A percentile compares a stretch with the other conserved stretches of the same genome.
Evolutionary conservation across 768 basidiomycete species (phyloP).

Genomic region (Rhodotorula diobovata): DNA sequence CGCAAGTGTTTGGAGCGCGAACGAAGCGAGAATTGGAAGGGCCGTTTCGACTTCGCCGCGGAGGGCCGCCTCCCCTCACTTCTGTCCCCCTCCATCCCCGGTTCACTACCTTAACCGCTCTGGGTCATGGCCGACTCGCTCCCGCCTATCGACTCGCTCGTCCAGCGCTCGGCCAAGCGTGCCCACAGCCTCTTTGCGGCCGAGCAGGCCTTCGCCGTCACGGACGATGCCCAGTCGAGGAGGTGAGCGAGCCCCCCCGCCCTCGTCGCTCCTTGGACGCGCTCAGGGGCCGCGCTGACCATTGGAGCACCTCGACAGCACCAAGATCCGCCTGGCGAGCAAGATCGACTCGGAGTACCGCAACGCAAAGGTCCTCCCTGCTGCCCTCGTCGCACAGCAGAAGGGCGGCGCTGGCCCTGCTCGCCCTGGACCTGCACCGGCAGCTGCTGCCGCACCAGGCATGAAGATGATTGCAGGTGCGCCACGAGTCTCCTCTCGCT

Average conservation of each 20-base stretch:
- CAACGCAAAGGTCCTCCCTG: conserved; percentile 76
- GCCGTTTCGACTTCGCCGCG: background rate
- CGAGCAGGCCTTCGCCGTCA: conserved; percentile 21
- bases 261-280: too few relatives aligned
- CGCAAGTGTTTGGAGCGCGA: too few relatives aligned
- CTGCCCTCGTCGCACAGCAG: conserved; percentile 74
- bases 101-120: too few relatives aligned
- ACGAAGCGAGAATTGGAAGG: too few relatives aligned
- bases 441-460: conserved; percentile 18
- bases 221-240: conserved; percentile 19
- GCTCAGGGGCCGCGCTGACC: background rate
- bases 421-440: conserved; percentile 52
- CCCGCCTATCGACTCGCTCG: conserved; percentile 39
- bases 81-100: too few relatives aligned
- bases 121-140: conserved; percentile 30
- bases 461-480: conserved; percentile 37
- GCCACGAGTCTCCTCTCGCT: conserved; percentile 47
- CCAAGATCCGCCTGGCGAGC: conserved; percentile 58
- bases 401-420: conserved; percentile 69
- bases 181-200: conserved; percentile 38
- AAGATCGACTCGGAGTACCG: conserved; percentile 88
- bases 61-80: background rate
- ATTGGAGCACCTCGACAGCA: conserved; percentile 2
- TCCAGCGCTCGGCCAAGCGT: conserved; percentile 33
- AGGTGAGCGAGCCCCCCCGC: background rate